A percentile compares a stretch with the other conserved stretches of the same genome.
These are phyloP conservation scores for Fusarium globosum DNA, from an alignment of 2,329 filamentous ascomycete species.

Conservation along the genomic window DNA sequence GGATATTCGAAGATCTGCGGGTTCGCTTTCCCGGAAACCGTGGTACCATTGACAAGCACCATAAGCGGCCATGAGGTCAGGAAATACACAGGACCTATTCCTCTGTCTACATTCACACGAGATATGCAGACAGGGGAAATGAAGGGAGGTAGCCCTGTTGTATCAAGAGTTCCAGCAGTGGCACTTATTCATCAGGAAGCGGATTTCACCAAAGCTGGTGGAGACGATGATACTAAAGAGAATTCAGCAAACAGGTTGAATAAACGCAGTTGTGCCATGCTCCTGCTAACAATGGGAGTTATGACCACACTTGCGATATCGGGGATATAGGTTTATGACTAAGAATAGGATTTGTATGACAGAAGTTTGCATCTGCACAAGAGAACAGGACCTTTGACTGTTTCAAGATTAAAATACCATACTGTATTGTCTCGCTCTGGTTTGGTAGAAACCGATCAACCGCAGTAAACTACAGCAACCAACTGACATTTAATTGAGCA, in stretches of 20 bases:
- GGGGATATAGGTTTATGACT: too few relatives aligned
- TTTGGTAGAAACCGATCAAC: neutral
- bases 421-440: neutral
- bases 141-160: neutral
- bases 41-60: neutral
- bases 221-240: neutral
- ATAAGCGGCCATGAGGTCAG: fast-evolving
- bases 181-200: slow-evolving; percentile 5
- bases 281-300: neutral
- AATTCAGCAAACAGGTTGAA: neutral
- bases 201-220: neutral
- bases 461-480: too few relatives aligned
- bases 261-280: neutral
- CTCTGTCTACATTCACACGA: neutral
- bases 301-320: neutral
- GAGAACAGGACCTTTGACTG: fast-evolving
- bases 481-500: neutral
- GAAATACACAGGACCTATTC: neutral
- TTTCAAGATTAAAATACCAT: neutral
- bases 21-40: neutral
- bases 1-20: slow-evolving; percentile 7
- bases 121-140: neutral
- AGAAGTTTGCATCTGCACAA: neutral
- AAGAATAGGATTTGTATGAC: neutral
- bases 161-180: slow-evolving; percentile 7